Evolutionary conservation across 2,329 filamentous ascomycete genomes (phyloP).

Genomic region (Pseudocercospora crystallina): DNA sequence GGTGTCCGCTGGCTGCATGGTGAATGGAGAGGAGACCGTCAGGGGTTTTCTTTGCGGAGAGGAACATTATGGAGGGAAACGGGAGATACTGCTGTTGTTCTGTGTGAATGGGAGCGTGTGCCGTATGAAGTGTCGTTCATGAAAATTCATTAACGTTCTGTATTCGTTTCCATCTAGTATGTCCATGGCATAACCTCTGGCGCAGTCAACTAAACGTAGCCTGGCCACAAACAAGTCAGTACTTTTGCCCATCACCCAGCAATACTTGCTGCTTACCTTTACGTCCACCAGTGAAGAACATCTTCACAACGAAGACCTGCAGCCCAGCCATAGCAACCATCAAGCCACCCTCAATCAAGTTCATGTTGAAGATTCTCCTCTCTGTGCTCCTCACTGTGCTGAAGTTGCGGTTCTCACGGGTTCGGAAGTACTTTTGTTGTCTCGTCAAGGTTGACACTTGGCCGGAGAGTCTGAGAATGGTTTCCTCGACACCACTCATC

Average conservation of each 20-base stretch:
- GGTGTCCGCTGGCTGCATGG: no score
- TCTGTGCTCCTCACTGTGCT: slow-evolving; percentile 96
- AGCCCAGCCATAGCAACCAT: slow-evolving; percentile 93
- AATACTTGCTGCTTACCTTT: slow-evolving; percentile 50
- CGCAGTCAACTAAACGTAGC: slow-evolving; percentile 23
- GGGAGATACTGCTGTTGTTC: no score
- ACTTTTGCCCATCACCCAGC: neutral
- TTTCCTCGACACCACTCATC: slow-evolving; percentile 84
- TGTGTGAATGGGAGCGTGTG: no score
- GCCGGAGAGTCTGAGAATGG: slow-evolving; percentile 89
- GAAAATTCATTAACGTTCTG: no score
- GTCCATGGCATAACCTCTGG: slow-evolving; percentile 12
- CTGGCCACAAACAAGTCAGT: slow-evolving; percentile 4
- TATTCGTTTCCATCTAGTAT: no score
- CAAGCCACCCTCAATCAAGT: slow-evolving; percentile 84
- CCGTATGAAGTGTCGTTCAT: no score
- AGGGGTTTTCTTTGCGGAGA: no score
- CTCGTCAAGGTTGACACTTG: slow-evolving; percentile 91
- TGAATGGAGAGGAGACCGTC: no score
- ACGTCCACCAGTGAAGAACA: slow-evolving; percentile 93
- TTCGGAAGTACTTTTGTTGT: slow-evolving; percentile 99
- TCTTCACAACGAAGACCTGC: slow-evolving; percentile 95
- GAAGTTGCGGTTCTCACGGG: slow-evolving; percentile 97
- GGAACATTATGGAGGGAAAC: no score
- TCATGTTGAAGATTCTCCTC: slow-evolving; percentile 94